Percentiles rank a stretch among this genome's conserved stretches.
These are phyloP conservation scores for Eucalyptus microcorys DNA, from an alignment of 345 rosid genomes.

Conservation along the genomic window DNA sequence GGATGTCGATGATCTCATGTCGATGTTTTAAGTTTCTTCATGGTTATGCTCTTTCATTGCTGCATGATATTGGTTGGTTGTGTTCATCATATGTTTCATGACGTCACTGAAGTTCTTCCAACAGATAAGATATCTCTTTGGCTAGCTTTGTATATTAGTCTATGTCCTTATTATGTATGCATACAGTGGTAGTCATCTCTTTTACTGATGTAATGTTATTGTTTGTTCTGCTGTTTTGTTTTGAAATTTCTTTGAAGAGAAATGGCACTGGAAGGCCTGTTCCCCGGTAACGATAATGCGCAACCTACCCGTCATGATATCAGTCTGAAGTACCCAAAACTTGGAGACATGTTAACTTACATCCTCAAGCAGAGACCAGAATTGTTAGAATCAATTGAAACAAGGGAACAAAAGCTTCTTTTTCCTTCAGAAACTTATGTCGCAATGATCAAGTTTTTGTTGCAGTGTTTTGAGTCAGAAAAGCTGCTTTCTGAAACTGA, in stretches of 20 bases:
- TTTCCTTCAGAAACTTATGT: slow-evolving; percentile 67
- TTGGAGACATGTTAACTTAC: slow-evolving; percentile 61
- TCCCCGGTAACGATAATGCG: slow-evolving; percentile 45
- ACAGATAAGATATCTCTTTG: not conserved
- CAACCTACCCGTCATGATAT: slow-evolving; percentile 20
- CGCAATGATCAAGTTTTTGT: slow-evolving; percentile 66
- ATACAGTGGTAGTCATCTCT: not conserved
- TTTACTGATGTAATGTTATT: not conserved
- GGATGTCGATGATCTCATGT: not conserved
- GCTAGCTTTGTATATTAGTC: not conserved
- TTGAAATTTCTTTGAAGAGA: slow-evolving; percentile 34
- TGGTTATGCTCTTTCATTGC: not conserved
- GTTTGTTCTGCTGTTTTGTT: not conserved
- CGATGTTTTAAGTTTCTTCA: not conserved
- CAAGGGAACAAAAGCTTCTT: slow-evolving; percentile 62
- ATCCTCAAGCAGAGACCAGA: slow-evolving; percentile 70
- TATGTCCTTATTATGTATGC: not conserved
- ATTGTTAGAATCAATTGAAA: slow-evolving; percentile 55
- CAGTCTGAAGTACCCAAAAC: slow-evolving; percentile 50
- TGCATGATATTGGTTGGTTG: not conserved
- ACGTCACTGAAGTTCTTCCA: not conserved
- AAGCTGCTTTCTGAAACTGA: slow-evolving; percentile 38
- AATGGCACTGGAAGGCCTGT: slow-evolving; percentile 83
- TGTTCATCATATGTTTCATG: not conserved
- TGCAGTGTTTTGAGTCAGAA: slow-evolving; percentile 79